Base-by-base conservation (phyloP, 495 filamentous ascomycete genomes). In the Neohortaea acidophila region DNA sequence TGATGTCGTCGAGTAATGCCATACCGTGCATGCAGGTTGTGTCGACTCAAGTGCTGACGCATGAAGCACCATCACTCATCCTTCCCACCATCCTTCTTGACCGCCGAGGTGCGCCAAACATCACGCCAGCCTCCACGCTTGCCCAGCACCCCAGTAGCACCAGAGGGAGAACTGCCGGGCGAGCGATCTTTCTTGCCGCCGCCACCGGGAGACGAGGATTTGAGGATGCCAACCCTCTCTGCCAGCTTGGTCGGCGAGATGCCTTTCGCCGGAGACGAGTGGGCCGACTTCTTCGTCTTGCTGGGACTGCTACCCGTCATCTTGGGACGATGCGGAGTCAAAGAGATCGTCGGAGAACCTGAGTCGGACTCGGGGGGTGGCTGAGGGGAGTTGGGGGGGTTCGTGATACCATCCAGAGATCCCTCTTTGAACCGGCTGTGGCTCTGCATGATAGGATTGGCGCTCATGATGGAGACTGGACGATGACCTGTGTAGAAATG, bases 241-340 rank as follows among this genome's bases (percentile, higher is more conserved):
- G 53, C 53, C 13, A 58, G 43, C 24, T 54, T 49, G 3, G 57
- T 50, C 14, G 56, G 56, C 2, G 53, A 45, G n/a, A 5, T 15
- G 44, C 50, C 32, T 17, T 39, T 49, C 28, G 12, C 36, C 4
- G 25, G 33, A 7, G 7, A 9, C 24, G 24, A 20, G 36, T 18
- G 8, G 7, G 21, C 33, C 10, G 27, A 9, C 39, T 28, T 43
- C 4, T 20, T 5, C 4, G 6, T 18, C 6, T 10, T 7, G 23
- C 35, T 18, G 5, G 23, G 21, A 12, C n/a, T 24, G 21, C 6
- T 11, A 14, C 30, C 7, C 26, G 12, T 20, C 15, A 21, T 7
- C 21, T 43, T 43, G n/a, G 6, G 30, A 12, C n/a, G 39, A 23
- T 14, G n/a, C n/a, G n/a, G n/a, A n/a, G n/a, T n/a, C n/a, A n/a